Conservation (phyloP, 306 rosid genomes). For the Cucurbita maxima region DNA sequence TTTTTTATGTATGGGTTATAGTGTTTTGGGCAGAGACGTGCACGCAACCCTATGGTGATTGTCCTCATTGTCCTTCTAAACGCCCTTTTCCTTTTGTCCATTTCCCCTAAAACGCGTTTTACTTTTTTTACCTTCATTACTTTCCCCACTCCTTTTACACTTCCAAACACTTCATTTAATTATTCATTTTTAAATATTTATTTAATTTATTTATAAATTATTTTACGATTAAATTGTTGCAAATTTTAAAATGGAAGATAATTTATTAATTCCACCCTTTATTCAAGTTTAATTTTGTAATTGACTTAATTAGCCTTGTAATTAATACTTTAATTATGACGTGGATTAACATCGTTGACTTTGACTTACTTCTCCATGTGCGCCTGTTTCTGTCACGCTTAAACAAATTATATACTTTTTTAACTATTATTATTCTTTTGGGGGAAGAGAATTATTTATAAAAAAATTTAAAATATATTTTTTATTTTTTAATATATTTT, state of each 20-base stretch:
- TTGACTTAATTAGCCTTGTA: not conserved
- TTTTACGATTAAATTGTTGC: too few relatives aligned
- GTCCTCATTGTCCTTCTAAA: not conserved
- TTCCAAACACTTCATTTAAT: not conserved
- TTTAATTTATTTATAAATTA: too few relatives aligned
- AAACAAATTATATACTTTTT: not conserved
- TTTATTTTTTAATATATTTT: too few relatives aligned
- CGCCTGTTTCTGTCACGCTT: not conserved
- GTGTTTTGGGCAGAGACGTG: not conserved
- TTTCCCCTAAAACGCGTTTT: not conserved
- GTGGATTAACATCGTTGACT: not conserved
- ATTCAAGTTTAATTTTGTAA: not conserved
- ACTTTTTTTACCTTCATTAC: not conserved
- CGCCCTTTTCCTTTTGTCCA: not conserved
- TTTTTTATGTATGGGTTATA: not conserved
- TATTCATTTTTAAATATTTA: too few relatives aligned
- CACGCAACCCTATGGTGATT: constrained; percentile 5
- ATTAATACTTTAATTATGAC: not conserved
- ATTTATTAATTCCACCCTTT: too few relatives aligned
- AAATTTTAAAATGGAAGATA: too few relatives aligned
- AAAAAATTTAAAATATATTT: not conserved
- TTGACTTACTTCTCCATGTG: not conserved
- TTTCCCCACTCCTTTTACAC: not conserved
- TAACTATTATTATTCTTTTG: not conserved
- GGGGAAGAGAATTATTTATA: not conserved